Percentiles rank a stretch among this genome's conserved stretches.
phyloP scores from a whole-genome alignment of 352 stramenopile species.

The Globisporangium cystogenes region DNA sequence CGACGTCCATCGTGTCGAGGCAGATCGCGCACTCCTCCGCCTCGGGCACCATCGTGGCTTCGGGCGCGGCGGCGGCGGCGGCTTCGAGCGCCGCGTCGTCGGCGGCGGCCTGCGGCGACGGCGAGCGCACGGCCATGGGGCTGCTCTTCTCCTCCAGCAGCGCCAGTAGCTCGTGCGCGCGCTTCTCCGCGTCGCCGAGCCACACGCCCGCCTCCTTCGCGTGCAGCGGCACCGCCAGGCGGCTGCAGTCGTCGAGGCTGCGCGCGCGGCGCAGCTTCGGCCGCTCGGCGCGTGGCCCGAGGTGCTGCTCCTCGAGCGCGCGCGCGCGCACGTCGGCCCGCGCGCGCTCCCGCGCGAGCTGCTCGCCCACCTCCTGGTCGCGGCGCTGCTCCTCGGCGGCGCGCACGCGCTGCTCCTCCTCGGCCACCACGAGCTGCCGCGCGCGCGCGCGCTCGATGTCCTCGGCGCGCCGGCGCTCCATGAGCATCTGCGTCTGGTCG shows the following conservation, averaged over 20 bases:
- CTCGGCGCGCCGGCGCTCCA: slow-evolving; percentile 58
- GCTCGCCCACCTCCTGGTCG: slow-evolving; percentile 42
- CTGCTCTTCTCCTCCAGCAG: slow-evolving; percentile 17
- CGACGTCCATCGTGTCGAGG: slow-evolving; percentile 73
- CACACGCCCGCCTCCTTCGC: slow-evolving; percentile 44
- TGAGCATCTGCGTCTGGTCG: slow-evolving; percentile 68
- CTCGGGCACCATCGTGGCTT: slow-evolving; percentile 44
- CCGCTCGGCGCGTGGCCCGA: slow-evolving; percentile 46
- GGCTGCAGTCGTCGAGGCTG: slow-evolving; percentile 49
- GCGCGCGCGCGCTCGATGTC: slow-evolving; percentile 70
- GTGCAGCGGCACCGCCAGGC: slow-evolving; percentile 21
- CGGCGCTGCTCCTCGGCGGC: slow-evolving; percentile 41
- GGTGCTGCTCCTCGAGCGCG: slow-evolving; percentile 48
- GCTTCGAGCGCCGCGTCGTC: slow-evolving; percentile 10
- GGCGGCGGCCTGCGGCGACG: neutral
- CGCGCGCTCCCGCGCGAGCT: slow-evolving; percentile 26
- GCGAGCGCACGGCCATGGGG: slow-evolving; percentile 8
- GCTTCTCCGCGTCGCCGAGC: slow-evolving; percentile 55
- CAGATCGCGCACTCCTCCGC: slow-evolving; percentile 84
- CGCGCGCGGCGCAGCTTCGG: slow-evolving; percentile 31
- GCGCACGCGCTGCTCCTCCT: slow-evolving; percentile 60
- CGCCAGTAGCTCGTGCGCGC: slow-evolving; percentile 36
- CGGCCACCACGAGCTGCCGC: slow-evolving; percentile 57
- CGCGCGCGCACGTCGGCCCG: slow-evolving; percentile 39
- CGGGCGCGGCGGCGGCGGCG: slow-evolving; percentile 2